Conservation (phyloP, 768 basidiomycete species). For the Coprinellus micaceus region DNA sequence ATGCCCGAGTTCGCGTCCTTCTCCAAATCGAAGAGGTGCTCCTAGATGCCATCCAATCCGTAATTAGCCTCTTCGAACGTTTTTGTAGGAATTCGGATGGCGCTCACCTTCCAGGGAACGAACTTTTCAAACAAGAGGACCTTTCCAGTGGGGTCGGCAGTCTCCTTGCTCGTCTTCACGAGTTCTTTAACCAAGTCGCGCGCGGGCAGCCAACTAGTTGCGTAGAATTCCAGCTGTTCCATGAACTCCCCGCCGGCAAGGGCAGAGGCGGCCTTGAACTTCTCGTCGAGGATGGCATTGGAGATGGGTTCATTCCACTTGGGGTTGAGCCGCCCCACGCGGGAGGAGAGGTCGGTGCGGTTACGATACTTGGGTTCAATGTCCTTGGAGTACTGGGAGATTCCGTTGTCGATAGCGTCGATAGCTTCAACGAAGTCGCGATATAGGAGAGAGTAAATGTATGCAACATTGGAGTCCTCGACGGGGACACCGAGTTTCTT, state of each 20-base stretch:
- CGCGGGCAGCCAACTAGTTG: slow-evolving; percentile 90
- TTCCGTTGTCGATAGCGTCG: slow-evolving; percentile 94
- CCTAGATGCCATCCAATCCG: slow-evolving; percentile 27
- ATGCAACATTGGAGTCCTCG: slow-evolving; percentile 62
- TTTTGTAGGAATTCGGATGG: not conserved
- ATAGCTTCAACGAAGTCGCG: slow-evolving; percentile 93
- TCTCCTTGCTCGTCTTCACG: slow-evolving; percentile 51
- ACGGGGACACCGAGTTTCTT: slow-evolving; percentile 45
- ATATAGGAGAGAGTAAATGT: slow-evolving; percentile 88
- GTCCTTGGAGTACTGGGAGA: slow-evolving; percentile 72
- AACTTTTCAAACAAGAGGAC: slow-evolving; percentile 79
- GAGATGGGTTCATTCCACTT: slow-evolving; percentile 84
- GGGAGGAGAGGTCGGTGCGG: slow-evolving; percentile 79
- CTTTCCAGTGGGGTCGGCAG: slow-evolving; percentile 66
- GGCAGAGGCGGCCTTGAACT: slow-evolving; percentile 73
- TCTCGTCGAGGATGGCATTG: slow-evolving; percentile 67
- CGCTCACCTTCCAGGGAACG: slow-evolving; percentile 80
- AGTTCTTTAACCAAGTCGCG: slow-evolving; percentile 67
- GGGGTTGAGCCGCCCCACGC: slow-evolving; percentile 84
- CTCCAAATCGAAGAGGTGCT: slow-evolving; percentile 91
- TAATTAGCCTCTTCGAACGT: not conserved
- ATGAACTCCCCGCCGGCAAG: slow-evolving; percentile 87
- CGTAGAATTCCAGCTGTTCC: slow-evolving; percentile 73
- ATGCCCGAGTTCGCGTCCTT: slow-evolving; percentile 41
- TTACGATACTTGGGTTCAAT: slow-evolving; percentile 68